Evolutionary conservation across 495 filamentous ascomycete species (phyloP), one percentile per base, ranked within the genome.

Genomic region (Jackrogersella multiformis): DNA sequence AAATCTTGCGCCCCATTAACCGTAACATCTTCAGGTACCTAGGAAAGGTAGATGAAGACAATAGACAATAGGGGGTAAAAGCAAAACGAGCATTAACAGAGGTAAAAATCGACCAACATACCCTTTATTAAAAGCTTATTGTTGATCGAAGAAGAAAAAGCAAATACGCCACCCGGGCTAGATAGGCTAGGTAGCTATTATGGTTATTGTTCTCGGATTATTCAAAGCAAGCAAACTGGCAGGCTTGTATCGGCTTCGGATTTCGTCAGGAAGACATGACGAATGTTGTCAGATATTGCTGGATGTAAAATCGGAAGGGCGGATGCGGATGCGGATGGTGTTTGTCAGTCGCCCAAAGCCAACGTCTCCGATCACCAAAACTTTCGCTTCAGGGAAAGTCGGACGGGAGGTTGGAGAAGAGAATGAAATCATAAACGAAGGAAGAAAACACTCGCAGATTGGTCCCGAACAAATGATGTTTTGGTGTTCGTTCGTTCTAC

Each of bases 101-200:
- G 10, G 20, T 52, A 46, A 15, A 51, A 60, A 56, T 53, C n/a
- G 28, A 55, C 48, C 36, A 65, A 69, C 66, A 45, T 69, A 69
- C 66, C 66, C 35, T 59, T 46, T 46, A 54, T 46, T 13, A n/a
- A 46, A 21, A 26, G 3, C 42, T n/a, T 32, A 61, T 53, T 60
- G 57, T 60, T 65, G 48, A 51, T 18, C 34, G 49, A 38, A 26
- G n/a, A n/a, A n/a, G n/a, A 49, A 66, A 21, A 66, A 66, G 63
- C 63, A 66, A 60, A 60, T 4, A 8, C 42, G 49, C 49, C 49
- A 60, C 48, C 7, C 26, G 26, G 7, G 26, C 26, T 30, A 30
- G 54, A 12, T 21, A 9, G 49, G 42, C 9, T 48, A 24, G 35
- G 16, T 36, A 55, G 41, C 42, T 52, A 38, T 32, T 26, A 12